Evolutionary conservation across 2,329 filamentous ascomycete genomes (phyloP).

Genomic region (Neophaeococcomyces mojaviensis): DNA sequence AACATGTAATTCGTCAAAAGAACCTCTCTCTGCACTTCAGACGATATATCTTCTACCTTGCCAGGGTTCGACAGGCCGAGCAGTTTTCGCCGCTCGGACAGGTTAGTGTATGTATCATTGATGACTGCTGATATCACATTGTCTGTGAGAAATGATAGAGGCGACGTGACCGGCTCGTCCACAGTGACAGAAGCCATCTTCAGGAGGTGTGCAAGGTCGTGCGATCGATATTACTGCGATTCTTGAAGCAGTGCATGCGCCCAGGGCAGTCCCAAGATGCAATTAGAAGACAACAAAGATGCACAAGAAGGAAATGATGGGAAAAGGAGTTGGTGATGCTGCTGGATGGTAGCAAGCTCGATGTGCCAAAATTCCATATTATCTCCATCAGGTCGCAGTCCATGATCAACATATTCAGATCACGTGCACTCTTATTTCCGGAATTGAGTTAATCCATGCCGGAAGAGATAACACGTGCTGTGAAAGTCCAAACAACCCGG

Average conservation of each 20-base stretch:
- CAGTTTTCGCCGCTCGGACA: constrained; percentile 77
- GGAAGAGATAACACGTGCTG: too few relatives aligned
- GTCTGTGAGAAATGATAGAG: constrained; percentile 60
- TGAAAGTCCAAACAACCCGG: too few relatives aligned
- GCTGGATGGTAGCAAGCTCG: constrained; percentile 1
- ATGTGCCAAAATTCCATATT: constrained; percentile 5
- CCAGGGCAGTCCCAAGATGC: background rate
- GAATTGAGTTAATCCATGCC: background rate
- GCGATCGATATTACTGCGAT: background rate
- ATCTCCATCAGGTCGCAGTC: background rate
- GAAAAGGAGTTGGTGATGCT: constrained; percentile 13
- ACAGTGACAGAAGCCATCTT: constrained; percentile 33
- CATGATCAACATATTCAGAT: background rate
- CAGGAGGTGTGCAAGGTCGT: constrained; percentile 5
- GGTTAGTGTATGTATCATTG: constrained; percentile 70
- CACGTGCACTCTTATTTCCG: background rate
- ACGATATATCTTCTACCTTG: constrained; percentile 78
- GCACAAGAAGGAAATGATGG: constrained; percentile 8
- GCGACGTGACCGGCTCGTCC: constrained; percentile 30
- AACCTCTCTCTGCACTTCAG: constrained; percentile 93
- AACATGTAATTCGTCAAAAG: constrained; percentile 96
- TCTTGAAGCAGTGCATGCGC: background rate
- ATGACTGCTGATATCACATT: constrained; percentile 66
- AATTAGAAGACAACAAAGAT: constrained; percentile 2
- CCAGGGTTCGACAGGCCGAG: constrained; percentile 88